Percentiles rank a stretch among this genome's conserved stretches.
These are phyloP conservation scores for Macadamia integrifolia DNA, from an alignment of 164 flowering plant genomes.

Conservation along the genomic window DNA sequence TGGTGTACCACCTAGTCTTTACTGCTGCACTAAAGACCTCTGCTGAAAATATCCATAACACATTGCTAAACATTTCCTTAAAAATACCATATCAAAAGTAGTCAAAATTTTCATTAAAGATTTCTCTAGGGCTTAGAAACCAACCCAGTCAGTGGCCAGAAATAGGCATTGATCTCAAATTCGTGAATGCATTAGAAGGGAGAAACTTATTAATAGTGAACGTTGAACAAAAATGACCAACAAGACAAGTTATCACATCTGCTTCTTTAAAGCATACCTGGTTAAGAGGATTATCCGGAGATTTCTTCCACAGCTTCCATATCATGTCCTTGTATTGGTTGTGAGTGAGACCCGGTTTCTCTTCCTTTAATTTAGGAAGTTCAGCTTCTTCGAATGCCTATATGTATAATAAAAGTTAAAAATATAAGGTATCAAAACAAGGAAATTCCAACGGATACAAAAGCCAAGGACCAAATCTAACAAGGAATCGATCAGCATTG, in stretches of 20 bases:
- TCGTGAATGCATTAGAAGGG: no score
- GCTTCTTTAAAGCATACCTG: conserved; percentile 34
- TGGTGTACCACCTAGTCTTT: no score
- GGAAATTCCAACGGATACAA: neutral
- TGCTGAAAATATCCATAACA: no score
- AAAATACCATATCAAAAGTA: no score
- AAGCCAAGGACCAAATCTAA: no score
- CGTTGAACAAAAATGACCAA: neutral
- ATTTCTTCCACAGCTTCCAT: conserved; percentile 99
- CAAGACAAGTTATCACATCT: neutral
- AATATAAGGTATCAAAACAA: neutral
- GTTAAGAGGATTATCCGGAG: conserved; percentile 97
- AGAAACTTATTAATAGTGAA: neutral
- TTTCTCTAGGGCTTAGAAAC: no score
- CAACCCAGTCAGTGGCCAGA: no score
- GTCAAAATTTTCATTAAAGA: no score
- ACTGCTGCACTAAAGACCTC: no score
- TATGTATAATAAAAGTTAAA: neutral
- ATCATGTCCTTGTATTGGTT: conserved; percentile 95
- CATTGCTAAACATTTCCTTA: no score
- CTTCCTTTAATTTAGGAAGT: conserved; percentile 79
- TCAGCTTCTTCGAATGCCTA: conserved; percentile 98
- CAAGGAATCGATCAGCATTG: no score
- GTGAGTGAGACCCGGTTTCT: conserved; percentile 98
- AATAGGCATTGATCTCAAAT: no score